phyloP scores from a whole-genome alignment of 1,284 basidiomycete species.

The Papiliotrema flavescens region DNA sequence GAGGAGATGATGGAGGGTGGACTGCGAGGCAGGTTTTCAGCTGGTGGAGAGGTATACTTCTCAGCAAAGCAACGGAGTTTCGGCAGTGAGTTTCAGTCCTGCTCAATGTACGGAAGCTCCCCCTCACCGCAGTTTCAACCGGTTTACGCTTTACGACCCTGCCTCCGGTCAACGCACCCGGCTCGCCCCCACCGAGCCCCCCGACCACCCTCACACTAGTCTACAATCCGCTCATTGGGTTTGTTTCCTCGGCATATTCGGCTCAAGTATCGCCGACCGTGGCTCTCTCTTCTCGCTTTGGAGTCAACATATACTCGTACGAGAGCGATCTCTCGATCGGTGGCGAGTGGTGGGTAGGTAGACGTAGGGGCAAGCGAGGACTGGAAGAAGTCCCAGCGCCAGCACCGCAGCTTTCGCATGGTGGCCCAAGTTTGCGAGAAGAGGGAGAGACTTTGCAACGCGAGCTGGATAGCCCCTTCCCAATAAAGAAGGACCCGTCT shows the following conservation, averaged over 20 bases:
- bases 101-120: background rate
- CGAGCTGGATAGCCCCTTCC: constrained; percentile 14
- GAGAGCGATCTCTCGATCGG: constrained; percentile 93
- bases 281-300: constrained; percentile 84
- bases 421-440: background rate
- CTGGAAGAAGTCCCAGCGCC: background rate
- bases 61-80: constrained; percentile 89
- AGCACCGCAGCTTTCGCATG: background rate
- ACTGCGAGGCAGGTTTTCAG: constrained; percentile 79
- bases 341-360: constrained; percentile 87
- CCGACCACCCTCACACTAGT: constrained; percentile 92
- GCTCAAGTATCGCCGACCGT: constrained; percentile 82
- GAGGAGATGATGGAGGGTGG: constrained; percentile 87
- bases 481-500: background rate
- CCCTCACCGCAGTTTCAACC: constrained; percentile 68
- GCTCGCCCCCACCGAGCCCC: constrained; percentile 57
- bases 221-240: constrained; percentile 95
- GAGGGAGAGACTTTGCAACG: constrained; percentile 2
- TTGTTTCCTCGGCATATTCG: constrained; percentile 85
- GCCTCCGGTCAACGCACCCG: constrained; percentile 48
- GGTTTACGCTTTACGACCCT: constrained; percentile 88
- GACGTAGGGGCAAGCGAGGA: constrained; percentile 30
- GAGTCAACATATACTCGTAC: constrained; percentile 96
- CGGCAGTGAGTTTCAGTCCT: constrained; percentile 79
- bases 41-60: constrained; percentile 91